These are phyloP conservation scores for Fusarium mundagurra DNA, from an alignment of 2,329 filamentous ascomycete genomes.

Conservation along the genomic window DNA sequence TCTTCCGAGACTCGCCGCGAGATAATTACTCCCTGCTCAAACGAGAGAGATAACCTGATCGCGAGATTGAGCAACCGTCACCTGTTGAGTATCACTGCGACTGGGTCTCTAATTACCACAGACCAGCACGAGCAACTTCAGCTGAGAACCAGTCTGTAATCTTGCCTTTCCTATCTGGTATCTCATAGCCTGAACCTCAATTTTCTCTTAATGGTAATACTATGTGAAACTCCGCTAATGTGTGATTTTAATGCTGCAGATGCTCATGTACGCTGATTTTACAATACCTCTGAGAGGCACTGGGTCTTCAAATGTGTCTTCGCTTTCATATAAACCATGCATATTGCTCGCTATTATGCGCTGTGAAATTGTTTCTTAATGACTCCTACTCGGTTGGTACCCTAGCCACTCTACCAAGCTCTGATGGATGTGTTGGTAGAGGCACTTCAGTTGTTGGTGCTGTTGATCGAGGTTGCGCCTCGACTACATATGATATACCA, in stretches of 20 bases:
- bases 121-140: background rate
- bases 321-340: background rate
- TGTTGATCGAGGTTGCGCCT: slow-evolving; percentile 69
- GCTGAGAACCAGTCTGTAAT: background rate
- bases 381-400: slow-evolving; percentile 25
- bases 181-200: slow-evolving; percentile 10
- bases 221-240: slow-evolving; percentile 19
- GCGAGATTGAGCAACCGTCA: background rate
- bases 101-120: slow-evolving; percentile 8
- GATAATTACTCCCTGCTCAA: slow-evolving; percentile 3
- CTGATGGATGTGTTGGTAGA: slow-evolving; percentile 60
- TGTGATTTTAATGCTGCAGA: slow-evolving; percentile 16
- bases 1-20: slow-evolving; percentile 15
- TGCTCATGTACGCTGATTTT: slow-evolving; percentile 24
- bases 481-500: slow-evolving; percentile 76
- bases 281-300: background rate
- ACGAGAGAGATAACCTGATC: slow-evolving; percentile 9
- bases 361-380: background rate
- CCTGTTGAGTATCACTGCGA: slow-evolving; percentile 12
- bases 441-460: slow-evolving; percentile 58
- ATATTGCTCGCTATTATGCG: background rate
- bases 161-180: slow-evolving; percentile 20
- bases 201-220: background rate
- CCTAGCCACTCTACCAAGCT: slow-evolving; percentile 47
- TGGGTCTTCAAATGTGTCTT: background rate